phyloP scores from a whole-genome alignment of 2,329 filamentous ascomycete species.

The Hypoxylon sp. region DNA sequence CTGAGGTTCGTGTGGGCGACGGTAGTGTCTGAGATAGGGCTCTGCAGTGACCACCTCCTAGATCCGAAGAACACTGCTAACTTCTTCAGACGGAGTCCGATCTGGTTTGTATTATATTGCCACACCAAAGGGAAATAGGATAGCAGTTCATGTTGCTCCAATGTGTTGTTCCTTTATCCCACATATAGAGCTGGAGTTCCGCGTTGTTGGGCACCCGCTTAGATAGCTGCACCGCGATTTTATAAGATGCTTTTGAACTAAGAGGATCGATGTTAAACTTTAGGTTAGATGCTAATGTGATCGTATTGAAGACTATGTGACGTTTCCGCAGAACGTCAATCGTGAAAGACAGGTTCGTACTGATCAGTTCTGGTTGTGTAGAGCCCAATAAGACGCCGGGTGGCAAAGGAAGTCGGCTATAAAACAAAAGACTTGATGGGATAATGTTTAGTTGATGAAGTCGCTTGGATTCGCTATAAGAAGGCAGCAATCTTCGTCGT shows the following conservation, averaged over 20 bases:
- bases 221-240: conserved; percentile 30
- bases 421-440: conserved; percentile 31
- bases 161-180: conserved; percentile 39
- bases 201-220: conserved; percentile 32
- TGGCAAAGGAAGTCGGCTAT: conserved; percentile 37
- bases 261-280: conserved; percentile 30
- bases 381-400: conserved; percentile 34
- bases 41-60: conserved; percentile 35
- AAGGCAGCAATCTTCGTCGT: conserved; percentile 37
- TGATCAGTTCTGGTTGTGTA: conserved; percentile 32
- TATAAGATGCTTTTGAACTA: conserved; percentile 30
- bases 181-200: conserved; percentile 39
- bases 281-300: conserved; percentile 35
- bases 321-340: conserved; percentile 33
- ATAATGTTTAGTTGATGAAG: conserved; percentile 35
- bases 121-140: conserved; percentile 39
- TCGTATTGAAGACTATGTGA: conserved; percentile 38
- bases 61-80: conserved; percentile 37
- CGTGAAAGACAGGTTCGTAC: conserved; percentile 35
- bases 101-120: conserved; percentile 39
- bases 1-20: no score
- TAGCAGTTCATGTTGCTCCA: conserved; percentile 28
- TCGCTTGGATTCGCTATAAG: conserved; percentile 36
- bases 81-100: conserved; percentile 37
- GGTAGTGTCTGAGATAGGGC: no score